phyloP scores from a whole-genome alignment of 202 grass and related monocot genomes.

The Musa balbisiana region DNA sequence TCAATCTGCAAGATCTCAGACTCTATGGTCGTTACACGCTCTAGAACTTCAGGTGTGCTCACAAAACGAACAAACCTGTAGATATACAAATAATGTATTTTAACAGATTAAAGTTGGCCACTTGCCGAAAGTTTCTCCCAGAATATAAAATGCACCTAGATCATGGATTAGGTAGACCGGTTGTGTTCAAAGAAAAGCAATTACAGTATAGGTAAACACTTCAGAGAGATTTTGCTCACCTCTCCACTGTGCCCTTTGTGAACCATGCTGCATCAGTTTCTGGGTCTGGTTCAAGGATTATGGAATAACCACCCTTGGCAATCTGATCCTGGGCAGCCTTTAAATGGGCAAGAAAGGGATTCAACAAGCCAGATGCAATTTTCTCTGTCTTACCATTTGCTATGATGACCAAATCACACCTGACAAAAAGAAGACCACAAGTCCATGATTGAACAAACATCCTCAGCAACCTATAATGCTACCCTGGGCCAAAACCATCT shows the following conservation, averaged over 20 bases:
- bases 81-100: neutral
- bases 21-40: slow-evolving; percentile 80
- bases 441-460: neutral
- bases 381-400: slow-evolving; percentile 78
- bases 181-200: neutral
- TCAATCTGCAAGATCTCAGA: slow-evolving; percentile 92
- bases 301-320: slow-evolving; percentile 82
- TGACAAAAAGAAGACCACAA: slow-evolving; percentile 24
- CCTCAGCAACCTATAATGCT: neutral
- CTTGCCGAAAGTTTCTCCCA: neutral
- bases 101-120: neutral
- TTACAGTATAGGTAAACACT: neutral
- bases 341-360: slow-evolving; percentile 74
- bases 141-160: neutral
- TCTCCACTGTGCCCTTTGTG: slow-evolving; percentile 68
- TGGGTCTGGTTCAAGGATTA: slow-evolving; percentile 58
- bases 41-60: slow-evolving; percentile 90
- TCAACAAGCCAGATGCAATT: slow-evolving; percentile 78
- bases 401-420: slow-evolving; percentile 88
- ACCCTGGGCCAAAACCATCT: neutral
- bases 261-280: slow-evolving; percentile 52
- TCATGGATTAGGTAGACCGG: neutral
- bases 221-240: slow-evolving; percentile 34
- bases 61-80: slow-evolving; percentile 87
- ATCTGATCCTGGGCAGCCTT: slow-evolving; percentile 84